Percentiles rank a stretch among this genome's conserved stretches.
Conservation (phyloP, 1,284 basidiomycete species). For the Cystobasidium sp. region DNA sequence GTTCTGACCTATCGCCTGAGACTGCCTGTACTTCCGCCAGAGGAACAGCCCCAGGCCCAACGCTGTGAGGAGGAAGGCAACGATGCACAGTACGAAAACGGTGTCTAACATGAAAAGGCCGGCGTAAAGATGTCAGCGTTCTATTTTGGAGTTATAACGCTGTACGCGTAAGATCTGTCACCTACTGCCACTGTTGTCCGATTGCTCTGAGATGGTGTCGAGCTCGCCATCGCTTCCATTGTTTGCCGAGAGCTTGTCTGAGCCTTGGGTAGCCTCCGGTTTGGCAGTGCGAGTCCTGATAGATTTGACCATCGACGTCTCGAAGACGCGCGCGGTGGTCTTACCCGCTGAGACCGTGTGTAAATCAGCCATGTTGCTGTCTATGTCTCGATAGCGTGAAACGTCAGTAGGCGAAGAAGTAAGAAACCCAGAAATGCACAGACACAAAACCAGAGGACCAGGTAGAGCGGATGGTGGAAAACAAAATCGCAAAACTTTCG, state of each 20-base stretch:
- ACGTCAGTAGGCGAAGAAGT: neutral
- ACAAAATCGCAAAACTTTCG: no score
- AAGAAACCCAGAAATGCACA: no score
- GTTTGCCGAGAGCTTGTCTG: neutral
- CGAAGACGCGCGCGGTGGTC: no score
- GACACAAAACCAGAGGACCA: no score
- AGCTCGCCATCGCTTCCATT: neutral
- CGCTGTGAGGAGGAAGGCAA: conserved; percentile 31
- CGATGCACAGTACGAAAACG: conserved; percentile 39
- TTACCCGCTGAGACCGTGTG: conserved; percentile 1
- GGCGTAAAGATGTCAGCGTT: neutral
- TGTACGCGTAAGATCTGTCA: neutral
- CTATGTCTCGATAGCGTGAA: neutral
- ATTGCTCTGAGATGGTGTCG: neutral
- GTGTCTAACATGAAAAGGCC: conserved; percentile 4
- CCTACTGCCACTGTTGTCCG: conserved; percentile 18
- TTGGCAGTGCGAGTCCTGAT: neutral
- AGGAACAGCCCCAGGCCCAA: conserved; percentile 32
- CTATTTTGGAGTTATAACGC: neutral
- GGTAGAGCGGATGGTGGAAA: no score
- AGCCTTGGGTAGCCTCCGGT: neutral
- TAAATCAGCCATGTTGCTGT: conserved; percentile 23
- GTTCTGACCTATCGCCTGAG: neutral
- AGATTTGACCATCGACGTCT: neutral
- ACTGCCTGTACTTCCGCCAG: conserved; percentile 34